A percentile compares a stretch with the other conserved stretches of the same genome.
Conservation (phyloP, 192 early-diverging fungal genomes). For the Entomortierella chlamydospora region DNA sequence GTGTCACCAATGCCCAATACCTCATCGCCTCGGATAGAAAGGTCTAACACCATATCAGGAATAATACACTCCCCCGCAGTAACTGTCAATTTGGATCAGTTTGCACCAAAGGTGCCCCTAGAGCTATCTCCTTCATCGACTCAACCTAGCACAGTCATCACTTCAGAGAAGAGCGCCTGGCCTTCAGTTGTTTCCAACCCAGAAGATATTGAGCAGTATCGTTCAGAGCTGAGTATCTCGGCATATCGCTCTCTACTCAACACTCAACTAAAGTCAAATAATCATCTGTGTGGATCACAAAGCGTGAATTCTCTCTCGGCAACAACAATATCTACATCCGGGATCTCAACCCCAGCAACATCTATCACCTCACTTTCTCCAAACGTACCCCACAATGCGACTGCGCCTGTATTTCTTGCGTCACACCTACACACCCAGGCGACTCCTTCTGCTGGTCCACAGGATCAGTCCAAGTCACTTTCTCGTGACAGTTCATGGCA, state of each 20-base stretch:
- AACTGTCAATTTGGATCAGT: conserved; percentile 1
- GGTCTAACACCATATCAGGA: neutral
- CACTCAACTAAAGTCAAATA: conserved; percentile 34
- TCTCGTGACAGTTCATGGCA: conserved; percentile 32
- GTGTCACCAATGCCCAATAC: neutral
- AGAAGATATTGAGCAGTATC: conserved; percentile 51
- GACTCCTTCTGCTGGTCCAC: neutral
- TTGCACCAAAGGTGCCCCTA: conserved; percentile 18
- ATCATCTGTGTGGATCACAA: conserved; percentile 11
- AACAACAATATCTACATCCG: conserved; percentile 1
- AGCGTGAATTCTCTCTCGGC: neutral
- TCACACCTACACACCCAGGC: neutral
- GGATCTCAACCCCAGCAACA: conserved; percentile 4
- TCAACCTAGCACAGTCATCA: conserved; percentile 27
- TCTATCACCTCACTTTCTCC: conserved; percentile 6
- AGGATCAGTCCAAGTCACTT: conserved; percentile 13
- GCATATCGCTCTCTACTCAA: conserved; percentile 48
- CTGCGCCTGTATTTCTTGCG: neutral
- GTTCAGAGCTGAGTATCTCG: conserved; percentile 42
- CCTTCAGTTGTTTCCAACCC: conserved; percentile 22
- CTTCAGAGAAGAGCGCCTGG: conserved; percentile 36
- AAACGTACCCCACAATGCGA: neutral
- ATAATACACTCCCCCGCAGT: neutral
- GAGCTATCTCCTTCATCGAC: conserved; percentile 36
- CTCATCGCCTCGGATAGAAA: conserved; percentile 19